Conservation (phyloP, 768 basidiomycete genomes). For the Russula vinacea region DNA sequence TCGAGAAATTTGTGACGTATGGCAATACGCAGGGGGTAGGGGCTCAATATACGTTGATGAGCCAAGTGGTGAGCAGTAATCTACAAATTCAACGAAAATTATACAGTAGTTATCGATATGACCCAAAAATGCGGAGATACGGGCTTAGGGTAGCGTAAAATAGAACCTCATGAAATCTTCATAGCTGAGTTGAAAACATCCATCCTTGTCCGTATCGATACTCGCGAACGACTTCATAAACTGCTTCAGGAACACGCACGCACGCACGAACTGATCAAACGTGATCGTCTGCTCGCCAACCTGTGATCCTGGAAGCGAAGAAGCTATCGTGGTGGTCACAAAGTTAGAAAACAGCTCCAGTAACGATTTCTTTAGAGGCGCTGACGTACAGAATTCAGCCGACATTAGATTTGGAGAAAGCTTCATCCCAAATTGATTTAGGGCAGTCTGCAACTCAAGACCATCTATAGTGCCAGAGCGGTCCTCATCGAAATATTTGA, state of each 20-base stretch:
- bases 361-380: neutral
- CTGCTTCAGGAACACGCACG: constrained; percentile 78
- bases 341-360: neutral
- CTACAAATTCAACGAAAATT: neutral
- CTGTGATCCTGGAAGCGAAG: constrained; percentile 32
- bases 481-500: constrained; percentile 78
- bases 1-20: neutral
- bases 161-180: constrained; percentile 69
- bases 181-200: constrained; percentile 69
- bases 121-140: no score
- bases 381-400: constrained; percentile 71
- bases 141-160: constrained; percentile 49
- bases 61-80: no score
- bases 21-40: neutral
- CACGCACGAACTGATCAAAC: constrained; percentile 87
- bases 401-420: constrained; percentile 61
- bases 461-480: constrained; percentile 75
- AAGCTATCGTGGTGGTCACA: constrained; percentile 29
- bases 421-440: constrained; percentile 73
- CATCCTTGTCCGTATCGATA: constrained; percentile 56
- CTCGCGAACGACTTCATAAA: constrained; percentile 67
- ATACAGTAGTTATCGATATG: no score
- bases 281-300: constrained; percentile 54
- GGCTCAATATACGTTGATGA: no score
- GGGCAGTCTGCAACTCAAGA: constrained; percentile 62